Evolutionary conservation across 1,139 yeast genomes (phyloP).

Genomic region (Candida freyschussii): DNA sequence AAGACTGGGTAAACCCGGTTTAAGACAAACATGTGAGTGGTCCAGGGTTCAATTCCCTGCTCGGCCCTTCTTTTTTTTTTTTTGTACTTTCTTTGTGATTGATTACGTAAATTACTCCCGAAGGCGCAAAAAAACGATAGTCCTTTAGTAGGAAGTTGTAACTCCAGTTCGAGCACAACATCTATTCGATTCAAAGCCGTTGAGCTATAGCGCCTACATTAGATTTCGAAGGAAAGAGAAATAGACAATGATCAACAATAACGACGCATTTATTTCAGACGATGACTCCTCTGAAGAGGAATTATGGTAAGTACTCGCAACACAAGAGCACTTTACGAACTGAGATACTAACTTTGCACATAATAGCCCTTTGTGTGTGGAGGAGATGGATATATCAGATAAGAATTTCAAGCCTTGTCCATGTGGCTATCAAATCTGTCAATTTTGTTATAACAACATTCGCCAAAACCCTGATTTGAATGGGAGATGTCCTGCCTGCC

Average conservation of each 20-base stretch:
- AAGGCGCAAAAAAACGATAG: neutral
- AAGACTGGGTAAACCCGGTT: constrained; percentile 13
- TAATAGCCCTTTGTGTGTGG: constrained; percentile 82
- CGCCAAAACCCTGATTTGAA: constrained; percentile 92
- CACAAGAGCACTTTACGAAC: neutral
- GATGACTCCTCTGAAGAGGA: constrained; percentile 69
- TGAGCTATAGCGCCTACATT: neutral
- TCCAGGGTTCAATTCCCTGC: constrained; percentile 28
- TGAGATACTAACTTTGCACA: neutral
- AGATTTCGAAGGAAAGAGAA: neutral
- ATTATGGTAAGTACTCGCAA: constrained; percentile 44
- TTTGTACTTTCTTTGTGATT: too few relatives aligned
- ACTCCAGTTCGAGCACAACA: constrained; percentile 1
- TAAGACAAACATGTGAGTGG: constrained; percentile 24
- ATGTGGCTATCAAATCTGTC: constrained; percentile 97
- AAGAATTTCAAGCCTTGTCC: constrained; percentile 98
- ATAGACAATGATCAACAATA: constrained; percentile 28
- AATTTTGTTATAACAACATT: constrained; percentile 95
- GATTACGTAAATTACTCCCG: constrained; percentile 1
- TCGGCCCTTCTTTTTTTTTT: constrained; percentile 20
- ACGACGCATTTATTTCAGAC: constrained; percentile 60
- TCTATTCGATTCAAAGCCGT: neutral
- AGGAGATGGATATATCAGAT: constrained; percentile 95
- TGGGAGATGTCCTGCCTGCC: constrained; percentile 97
- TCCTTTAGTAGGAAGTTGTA: too few relatives aligned